Base-by-base conservation (phyloP, 768 basidiomycete genomes). In the Sporobolomyces pararoseus region DNA sequence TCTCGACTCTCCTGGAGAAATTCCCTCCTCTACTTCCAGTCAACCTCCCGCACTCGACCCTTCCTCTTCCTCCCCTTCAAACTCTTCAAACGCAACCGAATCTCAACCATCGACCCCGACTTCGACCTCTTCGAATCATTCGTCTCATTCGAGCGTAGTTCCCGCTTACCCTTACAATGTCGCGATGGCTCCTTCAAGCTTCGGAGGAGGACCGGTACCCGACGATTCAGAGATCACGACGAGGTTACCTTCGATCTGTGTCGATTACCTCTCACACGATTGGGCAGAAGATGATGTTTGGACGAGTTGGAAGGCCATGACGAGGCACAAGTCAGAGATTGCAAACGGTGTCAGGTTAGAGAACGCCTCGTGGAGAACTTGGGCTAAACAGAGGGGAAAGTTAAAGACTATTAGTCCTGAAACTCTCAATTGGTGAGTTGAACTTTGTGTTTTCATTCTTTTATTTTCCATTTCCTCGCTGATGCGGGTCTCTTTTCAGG, bases 221-320 rank as follows among this genome's bases (percentile, higher is more conserved):
- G 79, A 79, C 64, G 79, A 79, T 82, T 86, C 86, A 3, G 84
- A 87, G 57, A 82, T 96, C 64, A 86, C 87, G n/a, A 89, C 89
- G 55, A 77, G 81, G 19, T 70, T 89, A 19, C 90, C 95, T 31
- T 86, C 86, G 47, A 91, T 89, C 60, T 94, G 95, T 83, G 95
- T 99, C 77, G 95, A 99, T 85, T 99, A 99, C 81, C 88, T 99
- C 75, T 93, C 90, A 47, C 93, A 98, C 79, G 86, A 96, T 63
- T 99, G 95, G 95, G 84, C 87, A 75, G 95, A 99, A 80, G 95
- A 97, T 80, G 95, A 99, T 79, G 91, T 98, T 16, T 96, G 92
- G 91, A 87, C 89, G 64, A 90, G 88, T n/a, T 99, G 95, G 95
- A 84, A 94, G 74, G 91, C 87, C 78, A 98, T 97, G 92, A 98